A percentile compares a stretch with the other conserved stretches of the same genome.
Evolutionary conservation across 495 filamentous ascomycete genomes (phyloP).

Genomic region (Talaromyces borbonicus): DNA sequence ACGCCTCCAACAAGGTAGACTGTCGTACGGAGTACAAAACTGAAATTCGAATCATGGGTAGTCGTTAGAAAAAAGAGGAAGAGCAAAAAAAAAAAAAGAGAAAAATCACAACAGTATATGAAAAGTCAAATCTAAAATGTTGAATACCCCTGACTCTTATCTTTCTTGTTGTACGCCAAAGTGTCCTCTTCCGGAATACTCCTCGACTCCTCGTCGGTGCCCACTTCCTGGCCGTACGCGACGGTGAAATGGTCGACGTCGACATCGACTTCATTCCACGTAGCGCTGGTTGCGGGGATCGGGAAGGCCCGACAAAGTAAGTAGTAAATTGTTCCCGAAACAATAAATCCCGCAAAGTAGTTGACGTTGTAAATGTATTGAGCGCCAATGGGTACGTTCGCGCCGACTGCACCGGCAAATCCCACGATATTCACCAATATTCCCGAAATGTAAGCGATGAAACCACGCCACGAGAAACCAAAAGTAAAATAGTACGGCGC

Average conservation of each 20-base stretch:
- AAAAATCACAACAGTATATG: not conserved
- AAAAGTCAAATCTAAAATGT: constrained; percentile 1
- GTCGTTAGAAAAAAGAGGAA: too few species aligned
- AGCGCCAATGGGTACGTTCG: constrained; percentile 63
- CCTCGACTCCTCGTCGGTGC: constrained; percentile 15
- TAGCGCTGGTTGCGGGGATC: constrained; percentile 60
- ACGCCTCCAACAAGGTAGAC: too few species aligned
- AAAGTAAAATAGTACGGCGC: constrained; percentile 64
- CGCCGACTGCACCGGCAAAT: constrained; percentile 74
- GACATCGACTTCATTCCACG: constrained; percentile 75
- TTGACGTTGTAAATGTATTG: constrained; percentile 85
- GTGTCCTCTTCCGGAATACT: constrained; percentile 8
- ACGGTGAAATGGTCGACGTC: constrained; percentile 33
- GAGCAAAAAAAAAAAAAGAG: not conserved
- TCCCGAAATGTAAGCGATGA: constrained; percentile 72
- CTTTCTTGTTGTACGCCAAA: constrained; percentile 5
- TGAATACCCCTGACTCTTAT: constrained; percentile 7
- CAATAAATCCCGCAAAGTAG: constrained; percentile 76
- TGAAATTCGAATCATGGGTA: too few species aligned
- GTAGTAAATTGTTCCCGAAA: constrained; percentile 61
- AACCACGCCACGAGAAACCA: constrained; percentile 77
- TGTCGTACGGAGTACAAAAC: too few species aligned
- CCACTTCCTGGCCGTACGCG: constrained; percentile 30
- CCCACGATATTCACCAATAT: constrained; percentile 91
- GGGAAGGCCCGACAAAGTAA: constrained; percentile 57